phyloP scores from a whole-genome alignment of 768 basidiomycete species.

The Russula lepida region DNA sequence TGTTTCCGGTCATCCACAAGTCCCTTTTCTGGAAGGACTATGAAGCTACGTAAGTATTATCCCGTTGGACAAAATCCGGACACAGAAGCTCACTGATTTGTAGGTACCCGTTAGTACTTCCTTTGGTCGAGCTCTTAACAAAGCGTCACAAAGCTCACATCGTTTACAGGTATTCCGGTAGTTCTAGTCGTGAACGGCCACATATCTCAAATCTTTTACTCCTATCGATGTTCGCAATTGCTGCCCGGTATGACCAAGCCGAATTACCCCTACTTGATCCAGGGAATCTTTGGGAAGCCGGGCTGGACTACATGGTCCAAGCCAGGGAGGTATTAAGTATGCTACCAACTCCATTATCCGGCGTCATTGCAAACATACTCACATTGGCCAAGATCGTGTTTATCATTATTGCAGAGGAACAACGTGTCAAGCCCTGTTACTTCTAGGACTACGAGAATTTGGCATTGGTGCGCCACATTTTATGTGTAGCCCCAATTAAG shows the following conservation, averaged over 20 bases:
- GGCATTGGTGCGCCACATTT: constrained; percentile 53
- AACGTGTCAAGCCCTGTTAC: constrained; percentile 71
- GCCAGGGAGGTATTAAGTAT: constrained; percentile 60
- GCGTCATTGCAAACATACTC: not conserved
- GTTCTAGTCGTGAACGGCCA: constrained; percentile 39
- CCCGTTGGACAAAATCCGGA: not conserved
- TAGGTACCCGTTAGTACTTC: constrained; percentile 15
- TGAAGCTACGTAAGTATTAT: constrained; percentile 20
- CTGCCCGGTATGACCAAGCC: constrained; percentile 60
- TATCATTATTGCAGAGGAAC: constrained; percentile 63
- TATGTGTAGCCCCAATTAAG: not conserved
- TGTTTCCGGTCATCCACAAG: constrained; percentile 76
- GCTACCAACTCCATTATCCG: constrained; percentile 14
- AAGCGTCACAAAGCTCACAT: not conserved
- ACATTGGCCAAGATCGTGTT: constrained; percentile 39
- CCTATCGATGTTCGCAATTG: constrained; percentile 72
- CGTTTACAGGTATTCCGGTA: constrained; percentile 32
- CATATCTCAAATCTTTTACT: constrained; percentile 56
- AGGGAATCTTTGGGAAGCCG: constrained; percentile 65
- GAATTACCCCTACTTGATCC: constrained; percentile 33
- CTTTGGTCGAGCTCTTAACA: not conserved
- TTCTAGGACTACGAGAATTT: constrained; percentile 77
- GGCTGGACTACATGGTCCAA: constrained; percentile 51
- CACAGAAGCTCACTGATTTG: not conserved
- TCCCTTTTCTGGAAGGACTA: constrained; percentile 60